phyloP scores from a whole-genome alignment of 805 yeast genomes.

The Ogataea ramenticola region DNA sequence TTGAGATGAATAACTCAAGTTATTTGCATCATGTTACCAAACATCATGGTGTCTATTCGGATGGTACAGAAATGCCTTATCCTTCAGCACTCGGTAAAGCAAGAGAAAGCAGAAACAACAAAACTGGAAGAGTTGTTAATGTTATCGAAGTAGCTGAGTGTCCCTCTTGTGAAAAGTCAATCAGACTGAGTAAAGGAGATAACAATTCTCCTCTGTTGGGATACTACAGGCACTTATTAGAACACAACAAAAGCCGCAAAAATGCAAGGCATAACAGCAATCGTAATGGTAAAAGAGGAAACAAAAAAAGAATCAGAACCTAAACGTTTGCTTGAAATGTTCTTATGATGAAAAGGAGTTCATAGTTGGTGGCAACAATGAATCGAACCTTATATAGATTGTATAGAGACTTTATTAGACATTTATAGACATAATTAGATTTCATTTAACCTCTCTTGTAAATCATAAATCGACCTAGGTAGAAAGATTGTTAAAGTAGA shows the following conservation, averaged over 20 bases:
- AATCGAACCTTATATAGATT: too few species aligned
- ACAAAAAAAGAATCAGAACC: too few species aligned
- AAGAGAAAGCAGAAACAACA: conserved; percentile 11
- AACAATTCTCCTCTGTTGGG: conserved; percentile 17
- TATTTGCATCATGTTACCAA: conserved; percentile 26
- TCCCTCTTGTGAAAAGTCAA: conserved; percentile 11
- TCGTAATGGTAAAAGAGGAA: neutral
- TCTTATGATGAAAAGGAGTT: too few species aligned
- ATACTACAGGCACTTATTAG: conserved; percentile 22
- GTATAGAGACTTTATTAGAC: too few species aligned
- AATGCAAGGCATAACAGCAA: neutral
- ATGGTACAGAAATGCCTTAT: conserved; percentile 21
- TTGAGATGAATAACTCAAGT: conserved; percentile 17
- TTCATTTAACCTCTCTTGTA: too few species aligned
- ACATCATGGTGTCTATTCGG: conserved; percentile 25
- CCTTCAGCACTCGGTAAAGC: conserved; percentile 19
- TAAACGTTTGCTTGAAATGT: too few species aligned
- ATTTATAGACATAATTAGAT: too few species aligned
- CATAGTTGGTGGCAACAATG: too few species aligned
- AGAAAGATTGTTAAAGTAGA: too few species aligned
- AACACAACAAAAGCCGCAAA: conserved; percentile 14
- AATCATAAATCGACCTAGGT: too few species aligned
- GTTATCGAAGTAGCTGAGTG: conserved; percentile 17
- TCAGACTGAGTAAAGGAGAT: conserved; percentile 14
- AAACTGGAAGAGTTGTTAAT: conserved; percentile 8